Conservation (phyloP, 2,329 filamentous ascomycete species). For the Cryphonectria radicalis region DNA sequence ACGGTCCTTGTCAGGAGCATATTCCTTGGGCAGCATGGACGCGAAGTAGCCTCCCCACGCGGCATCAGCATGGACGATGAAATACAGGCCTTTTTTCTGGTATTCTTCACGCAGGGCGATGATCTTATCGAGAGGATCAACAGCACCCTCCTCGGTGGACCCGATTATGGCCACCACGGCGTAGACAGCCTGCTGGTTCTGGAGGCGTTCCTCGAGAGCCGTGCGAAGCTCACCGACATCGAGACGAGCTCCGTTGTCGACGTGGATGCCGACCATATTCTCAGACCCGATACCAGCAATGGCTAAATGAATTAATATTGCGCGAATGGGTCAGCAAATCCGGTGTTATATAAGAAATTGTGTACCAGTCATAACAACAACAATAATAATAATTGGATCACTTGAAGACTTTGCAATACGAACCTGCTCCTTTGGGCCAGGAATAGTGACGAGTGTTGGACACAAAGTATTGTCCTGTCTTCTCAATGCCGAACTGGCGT, state of each 20-base stretch:
- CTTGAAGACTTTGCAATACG: conserved; percentile 24
- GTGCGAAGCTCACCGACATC: conserved; percentile 40
- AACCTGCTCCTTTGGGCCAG: conserved; percentile 53
- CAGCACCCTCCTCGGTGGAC: conserved; percentile 52
- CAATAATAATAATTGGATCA: too few relatives aligned
- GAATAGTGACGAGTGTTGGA: conserved; percentile 51
- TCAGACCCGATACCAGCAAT: conserved; percentile 50
- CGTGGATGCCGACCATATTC: conserved; percentile 45
- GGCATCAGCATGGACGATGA: conserved; percentile 51
- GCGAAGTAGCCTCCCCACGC: conserved; percentile 57
- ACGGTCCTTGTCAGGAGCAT: conserved; percentile 35
- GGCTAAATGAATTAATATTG: conserved; percentile 35
- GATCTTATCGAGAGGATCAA: conserved; percentile 46
- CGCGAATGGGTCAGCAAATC: background rate
- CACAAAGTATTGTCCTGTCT: conserved; percentile 43
- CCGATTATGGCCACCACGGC: conserved; percentile 52
- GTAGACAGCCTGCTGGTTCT: conserved; percentile 42
- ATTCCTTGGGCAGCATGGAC: conserved; percentile 46
- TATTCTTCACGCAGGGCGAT: conserved; percentile 45
- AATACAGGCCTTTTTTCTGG: conserved; percentile 48
- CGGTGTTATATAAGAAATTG: background rate
- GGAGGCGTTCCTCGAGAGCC: conserved; percentile 38
- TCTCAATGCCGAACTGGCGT: conserved; percentile 37
- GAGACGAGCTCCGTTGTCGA: conserved; percentile 46
- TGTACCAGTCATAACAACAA: too few relatives aligned